These are phyloP conservation scores for Populus hybrid DNA, from an alignment of 441 rosid genomes.

Conservation along the genomic window DNA sequence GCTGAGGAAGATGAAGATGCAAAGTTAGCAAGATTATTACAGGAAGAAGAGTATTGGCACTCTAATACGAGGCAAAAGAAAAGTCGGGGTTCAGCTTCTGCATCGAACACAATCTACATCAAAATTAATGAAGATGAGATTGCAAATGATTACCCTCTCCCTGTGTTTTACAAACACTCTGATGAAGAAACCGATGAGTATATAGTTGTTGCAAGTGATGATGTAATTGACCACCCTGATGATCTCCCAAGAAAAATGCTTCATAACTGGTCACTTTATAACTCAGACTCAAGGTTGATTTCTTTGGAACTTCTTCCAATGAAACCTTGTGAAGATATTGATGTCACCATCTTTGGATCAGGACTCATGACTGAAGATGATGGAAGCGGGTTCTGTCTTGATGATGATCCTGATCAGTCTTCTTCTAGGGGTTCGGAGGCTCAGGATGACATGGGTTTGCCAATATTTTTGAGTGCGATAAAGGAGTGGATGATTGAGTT, in stretches of 20 bases:
- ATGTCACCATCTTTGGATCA: conserved; percentile 76
- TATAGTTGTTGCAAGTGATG: conserved; percentile 33
- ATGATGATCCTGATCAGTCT: conserved; percentile 37
- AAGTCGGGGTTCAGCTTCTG: conserved; percentile 34
- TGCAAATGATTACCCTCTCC: conserved; percentile 81
- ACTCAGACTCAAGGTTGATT: conserved; percentile 59
- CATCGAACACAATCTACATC: conserved; percentile 49
- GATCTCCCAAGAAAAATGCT: conserved; percentile 66
- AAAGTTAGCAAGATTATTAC: conserved; percentile 52
- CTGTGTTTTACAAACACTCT: conserved; percentile 58
- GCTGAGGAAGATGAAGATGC: conserved; percentile 54
- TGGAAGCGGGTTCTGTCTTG: conserved; percentile 55
- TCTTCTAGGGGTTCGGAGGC: conserved; percentile 31
- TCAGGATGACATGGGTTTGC: conserved; percentile 43
- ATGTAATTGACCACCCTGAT: conserved; percentile 27
- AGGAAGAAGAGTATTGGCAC: conserved; percentile 65
- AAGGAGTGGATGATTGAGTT: conserved; percentile 89
- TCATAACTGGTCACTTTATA: conserved; percentile 83
- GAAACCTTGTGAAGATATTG: conserved; percentile 64
- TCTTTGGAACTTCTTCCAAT: conserved; percentile 88
- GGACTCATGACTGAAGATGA: conserved; percentile 66
- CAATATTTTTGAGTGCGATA: conserved; percentile 59
- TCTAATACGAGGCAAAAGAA: conserved; percentile 43
- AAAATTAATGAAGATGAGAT: conserved; percentile 83
- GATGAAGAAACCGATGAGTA: conserved; percentile 67